Conservation (phyloP, 2,329 filamentous ascomycete genomes). For the Cladosporium sp. region DNA sequence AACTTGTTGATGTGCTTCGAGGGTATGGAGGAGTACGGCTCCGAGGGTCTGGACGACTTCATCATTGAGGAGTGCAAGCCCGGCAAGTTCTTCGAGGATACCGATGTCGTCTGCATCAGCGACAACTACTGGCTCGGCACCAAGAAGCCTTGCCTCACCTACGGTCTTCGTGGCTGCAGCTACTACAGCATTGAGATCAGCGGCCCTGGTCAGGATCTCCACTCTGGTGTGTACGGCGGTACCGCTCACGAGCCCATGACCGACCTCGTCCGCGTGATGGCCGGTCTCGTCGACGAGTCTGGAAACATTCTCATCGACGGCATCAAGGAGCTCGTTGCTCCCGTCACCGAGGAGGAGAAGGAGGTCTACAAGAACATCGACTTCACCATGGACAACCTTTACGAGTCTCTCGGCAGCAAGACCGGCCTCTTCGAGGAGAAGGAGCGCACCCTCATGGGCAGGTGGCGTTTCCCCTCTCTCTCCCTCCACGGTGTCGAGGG, state of each 20-base stretch:
- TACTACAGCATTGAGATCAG: slow-evolving; percentile 94
- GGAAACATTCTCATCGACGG: slow-evolving; percentile 96
- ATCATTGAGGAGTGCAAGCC: slow-evolving; percentile 83
- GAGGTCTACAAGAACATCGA: slow-evolving; percentile 84
- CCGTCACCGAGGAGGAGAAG: slow-evolving; percentile 82
- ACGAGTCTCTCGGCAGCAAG: slow-evolving; percentile 85
- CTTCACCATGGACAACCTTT: slow-evolving; percentile 94
- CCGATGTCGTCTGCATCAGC: slow-evolving; percentile 95
- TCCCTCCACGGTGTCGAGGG: slow-evolving; percentile 95
- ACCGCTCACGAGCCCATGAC: slow-evolving; percentile 99
- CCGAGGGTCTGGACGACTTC: slow-evolving; percentile 91
- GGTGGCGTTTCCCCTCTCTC: slow-evolving; percentile 92
- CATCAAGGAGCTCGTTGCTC: slow-evolving; percentile 88
- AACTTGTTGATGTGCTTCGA: slow-evolving; percentile 99
- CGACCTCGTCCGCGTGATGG: slow-evolving; percentile 80
- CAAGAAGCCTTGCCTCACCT: slow-evolving; percentile 96
- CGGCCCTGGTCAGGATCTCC: slow-evolving; percentile 88
- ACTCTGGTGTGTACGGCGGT: slow-evolving; percentile 95
- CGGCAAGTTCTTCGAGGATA: slow-evolving; percentile 83
- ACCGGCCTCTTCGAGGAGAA: slow-evolving; percentile 87
- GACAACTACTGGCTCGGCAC: slow-evolving; percentile 99
- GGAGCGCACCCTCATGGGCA: slow-evolving; percentile 88
- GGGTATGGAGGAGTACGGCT: slow-evolving; percentile 99
- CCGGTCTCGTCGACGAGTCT: slow-evolving; percentile 79
- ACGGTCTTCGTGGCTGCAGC: slow-evolving; percentile 94